Base-by-base conservation (phyloP, 2,329 filamentous ascomycete genomes). In the Apiospora hydei region DNA sequence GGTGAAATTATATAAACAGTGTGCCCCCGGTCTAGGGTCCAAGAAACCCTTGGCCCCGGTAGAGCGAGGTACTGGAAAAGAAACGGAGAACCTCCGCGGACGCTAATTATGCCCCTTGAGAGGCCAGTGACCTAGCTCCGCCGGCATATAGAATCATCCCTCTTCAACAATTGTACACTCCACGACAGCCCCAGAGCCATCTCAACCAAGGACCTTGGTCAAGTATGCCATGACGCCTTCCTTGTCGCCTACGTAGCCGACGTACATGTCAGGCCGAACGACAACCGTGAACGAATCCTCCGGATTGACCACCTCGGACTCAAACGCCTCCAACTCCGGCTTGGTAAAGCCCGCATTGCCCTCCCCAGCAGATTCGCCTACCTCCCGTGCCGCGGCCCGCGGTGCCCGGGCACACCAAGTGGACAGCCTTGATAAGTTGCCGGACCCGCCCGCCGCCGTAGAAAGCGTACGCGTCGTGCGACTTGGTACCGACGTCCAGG, bases 201-300 rank as follows among this genome's bases (percentile, higher is more conserved):
- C 30, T 26, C 66, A 44, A 30, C 8, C 13, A 18, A 24, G 24
- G 11, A 67, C 16, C 5, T 1, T 34, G 14, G 14, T 8, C 49
- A 72, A 24, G 53, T 83, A 82, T 30, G 72, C 69, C 46, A 74
- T 76, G 75, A 78, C 80, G 21, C 77, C 77, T 68, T 74, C 66
- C 72, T 75, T 72, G 64, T 71, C 71, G 21, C 80, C 79, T n/a
- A 83, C 80, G 71, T 78, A 80, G 18, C 82, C 82, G 72, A 84
- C 78, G 70, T 84, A 84, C 82, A 83, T 82, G 71, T 84, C 82
- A 13, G 82, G 82, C 18, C 82, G 77, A 26, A 84, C 80, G 2
- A 84, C 78, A 2, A 83, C 81, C 4, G 76, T 73, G 61, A 78
- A 80, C 3, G 73, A 69, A 46, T 82, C 80, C 1, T 75, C 76